These are phyloP conservation scores for Globisporangium paddicum DNA, from an alignment of 352 stramenopile genomes.

Conservation along the genomic window DNA sequence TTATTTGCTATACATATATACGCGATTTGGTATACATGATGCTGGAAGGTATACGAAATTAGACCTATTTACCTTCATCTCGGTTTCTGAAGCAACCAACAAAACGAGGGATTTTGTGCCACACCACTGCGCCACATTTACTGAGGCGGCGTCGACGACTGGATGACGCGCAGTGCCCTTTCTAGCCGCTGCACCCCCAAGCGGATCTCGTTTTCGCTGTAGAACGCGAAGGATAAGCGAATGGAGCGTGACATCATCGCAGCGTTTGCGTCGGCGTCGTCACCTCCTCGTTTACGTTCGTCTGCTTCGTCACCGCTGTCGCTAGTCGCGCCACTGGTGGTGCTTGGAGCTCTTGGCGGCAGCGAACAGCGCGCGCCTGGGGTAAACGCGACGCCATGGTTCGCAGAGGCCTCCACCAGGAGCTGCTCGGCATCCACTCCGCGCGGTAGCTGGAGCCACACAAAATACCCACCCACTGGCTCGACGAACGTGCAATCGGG, in stretches of 20 bases:
- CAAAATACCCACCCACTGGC: conserved; percentile 78
- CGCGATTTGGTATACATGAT: neutral
- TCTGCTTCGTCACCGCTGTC: neutral
- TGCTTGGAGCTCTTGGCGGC: neutral
- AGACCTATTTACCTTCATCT: neutral
- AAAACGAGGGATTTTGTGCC: neutral
- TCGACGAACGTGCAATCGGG: conserved; percentile 46
- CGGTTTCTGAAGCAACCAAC: neutral
- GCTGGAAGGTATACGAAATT: neutral
- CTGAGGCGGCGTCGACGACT: neutral
- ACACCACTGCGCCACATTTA: conserved; percentile 1
- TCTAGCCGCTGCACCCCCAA: conserved; percentile 53
- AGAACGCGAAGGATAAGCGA: conserved; percentile 82
- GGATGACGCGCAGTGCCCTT: conserved; percentile 25
- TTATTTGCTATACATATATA: too few relatives aligned
- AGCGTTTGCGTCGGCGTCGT: neutral
- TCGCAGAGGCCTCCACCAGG: conserved; percentile 33
- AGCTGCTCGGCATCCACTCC: conserved; percentile 45
- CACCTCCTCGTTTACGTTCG: conserved; percentile 4
- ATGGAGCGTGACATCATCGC: conserved; percentile 32
- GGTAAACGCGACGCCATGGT: conserved; percentile 74
- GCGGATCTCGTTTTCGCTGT: conserved; percentile 66
- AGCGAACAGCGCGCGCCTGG: conserved; percentile 58
- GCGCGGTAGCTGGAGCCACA: conserved; percentile 65
- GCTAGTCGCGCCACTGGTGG: neutral